phyloP scores from a whole-genome alignment of 208 protist genomes.

The Leishmania major region DNA sequence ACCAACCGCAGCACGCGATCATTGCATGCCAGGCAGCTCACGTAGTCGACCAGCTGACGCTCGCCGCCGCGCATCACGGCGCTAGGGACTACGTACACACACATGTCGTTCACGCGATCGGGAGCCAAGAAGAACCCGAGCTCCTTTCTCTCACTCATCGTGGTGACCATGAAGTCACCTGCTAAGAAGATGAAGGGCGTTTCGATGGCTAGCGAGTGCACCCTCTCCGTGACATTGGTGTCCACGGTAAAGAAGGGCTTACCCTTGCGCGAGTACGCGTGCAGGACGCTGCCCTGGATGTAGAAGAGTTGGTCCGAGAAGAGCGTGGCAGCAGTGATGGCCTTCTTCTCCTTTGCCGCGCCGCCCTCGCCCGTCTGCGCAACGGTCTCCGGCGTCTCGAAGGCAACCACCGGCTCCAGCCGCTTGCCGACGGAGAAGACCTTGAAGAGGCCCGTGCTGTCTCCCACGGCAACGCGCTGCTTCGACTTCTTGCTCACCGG shows the following conservation, averaged over 20 bases:
- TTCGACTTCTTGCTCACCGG: conserved; percentile 65
- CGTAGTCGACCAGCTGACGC: conserved; percentile 58
- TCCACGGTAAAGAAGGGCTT: conserved; percentile 85
- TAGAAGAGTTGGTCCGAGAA: conserved; percentile 87
- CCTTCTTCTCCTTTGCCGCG: conserved; percentile 26
- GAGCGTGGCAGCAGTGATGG: conserved; percentile 63
- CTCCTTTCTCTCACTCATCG: conserved; percentile 76
- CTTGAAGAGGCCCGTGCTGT: conserved; percentile 56
- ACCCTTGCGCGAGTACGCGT: conserved; percentile 86
- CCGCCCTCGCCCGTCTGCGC: conserved; percentile 13
- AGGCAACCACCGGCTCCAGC: conserved; percentile 47
- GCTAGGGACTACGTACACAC: conserved; percentile 20
- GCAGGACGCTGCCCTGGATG: conserved; percentile 63
- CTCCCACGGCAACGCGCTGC: conserved; percentile 79
- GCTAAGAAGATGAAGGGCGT: conserved; percentile 85
- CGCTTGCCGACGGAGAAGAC: conserved; percentile 66
- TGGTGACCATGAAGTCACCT: conserved; percentile 86
- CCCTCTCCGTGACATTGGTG: conserved; percentile 82
- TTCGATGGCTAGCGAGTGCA: conserved; percentile 64
- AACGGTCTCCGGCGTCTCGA: conserved; percentile 50
- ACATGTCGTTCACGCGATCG: conserved; percentile 84
- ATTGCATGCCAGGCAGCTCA: conserved; percentile 79
- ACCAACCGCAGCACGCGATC: conserved; percentile 82
- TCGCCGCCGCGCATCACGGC: conserved; percentile 5
- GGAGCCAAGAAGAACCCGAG: conserved; percentile 88